These are phyloP conservation scores for Akanthomyces uredinophilus DNA, from an alignment of 2,329 filamentous ascomycete genomes.

Conservation along the genomic window DNA sequence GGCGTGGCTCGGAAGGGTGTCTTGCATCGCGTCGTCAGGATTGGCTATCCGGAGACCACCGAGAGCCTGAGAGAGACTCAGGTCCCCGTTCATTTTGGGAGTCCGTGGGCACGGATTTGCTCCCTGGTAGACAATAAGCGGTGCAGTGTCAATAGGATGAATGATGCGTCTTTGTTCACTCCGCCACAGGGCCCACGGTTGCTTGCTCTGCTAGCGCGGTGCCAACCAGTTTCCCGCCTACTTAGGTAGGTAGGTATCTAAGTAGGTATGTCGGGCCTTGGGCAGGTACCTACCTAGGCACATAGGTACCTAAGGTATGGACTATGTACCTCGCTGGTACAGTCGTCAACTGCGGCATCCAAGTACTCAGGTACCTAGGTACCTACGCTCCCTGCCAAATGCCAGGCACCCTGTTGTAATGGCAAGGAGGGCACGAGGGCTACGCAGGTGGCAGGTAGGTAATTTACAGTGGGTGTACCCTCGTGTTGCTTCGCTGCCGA, in stretches of 20 bases:
- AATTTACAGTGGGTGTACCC: too few species aligned
- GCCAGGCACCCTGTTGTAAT: too few species aligned
- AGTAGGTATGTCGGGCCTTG: not conserved
- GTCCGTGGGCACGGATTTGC: constrained; percentile 17
- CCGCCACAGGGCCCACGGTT: constrained; percentile 8
- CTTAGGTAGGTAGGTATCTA: not conserved
- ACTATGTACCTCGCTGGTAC: too few species aligned
- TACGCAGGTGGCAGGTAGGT: too few species aligned
- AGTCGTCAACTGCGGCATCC: too few species aligned
- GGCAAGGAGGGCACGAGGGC: too few species aligned
- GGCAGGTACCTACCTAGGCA: not conserved
- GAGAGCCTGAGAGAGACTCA: constrained; percentile 86
- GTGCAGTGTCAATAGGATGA: constrained; percentile 1
- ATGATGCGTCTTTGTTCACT: constrained; percentile 12
- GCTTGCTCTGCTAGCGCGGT: not conserved
- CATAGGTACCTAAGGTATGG: too few species aligned
- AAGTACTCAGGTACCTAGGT: too few species aligned
- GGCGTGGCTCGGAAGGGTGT: constrained; percentile 20
- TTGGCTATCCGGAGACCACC: constrained; percentile 96
- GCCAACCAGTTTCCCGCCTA: not conserved
- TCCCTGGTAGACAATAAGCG: constrained; percentile 17
- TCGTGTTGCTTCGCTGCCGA: too few species aligned
- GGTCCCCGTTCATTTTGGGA: constrained; percentile 76
- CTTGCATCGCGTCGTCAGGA: constrained; percentile 65
- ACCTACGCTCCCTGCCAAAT: too few species aligned